Conservation (phyloP, 306 rosid species). For the Fagus sylvatica region DNA sequence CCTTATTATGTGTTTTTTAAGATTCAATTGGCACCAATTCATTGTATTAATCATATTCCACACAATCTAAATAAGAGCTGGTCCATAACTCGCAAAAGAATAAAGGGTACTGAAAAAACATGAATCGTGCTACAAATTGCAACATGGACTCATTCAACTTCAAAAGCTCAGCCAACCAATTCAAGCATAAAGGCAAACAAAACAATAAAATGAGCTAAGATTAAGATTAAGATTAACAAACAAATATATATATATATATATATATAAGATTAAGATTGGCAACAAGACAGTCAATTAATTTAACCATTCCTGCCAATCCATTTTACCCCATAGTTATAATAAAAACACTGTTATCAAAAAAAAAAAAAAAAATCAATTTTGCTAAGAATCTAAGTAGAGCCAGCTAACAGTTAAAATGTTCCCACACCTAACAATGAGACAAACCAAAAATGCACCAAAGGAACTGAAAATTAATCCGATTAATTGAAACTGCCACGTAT, state of each 20-base stretch:
- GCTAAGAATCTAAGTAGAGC: not conserved
- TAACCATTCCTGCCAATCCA: conserved; percentile 52
- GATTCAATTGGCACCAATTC: no score
- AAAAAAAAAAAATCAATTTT: not conserved
- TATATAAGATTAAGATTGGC: not conserved
- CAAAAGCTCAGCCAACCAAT: no score
- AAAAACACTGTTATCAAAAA: not conserved
- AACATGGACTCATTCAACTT: no score
- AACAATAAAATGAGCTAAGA: not conserved
- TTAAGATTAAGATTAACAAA: no score
- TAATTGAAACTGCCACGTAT: conserved; percentile 26
- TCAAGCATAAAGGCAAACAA: not conserved
- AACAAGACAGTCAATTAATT: conserved; percentile 45
- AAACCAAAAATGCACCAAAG: conserved; percentile 30
- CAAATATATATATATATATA: no score
- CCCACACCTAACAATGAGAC: conserved; percentile 50
- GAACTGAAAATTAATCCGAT: conserved; percentile 25
- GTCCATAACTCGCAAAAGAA: no score
- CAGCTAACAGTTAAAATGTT: conserved; percentile 20
- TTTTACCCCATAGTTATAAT: no score
- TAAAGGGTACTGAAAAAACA: no score
- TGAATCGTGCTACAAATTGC: no score
- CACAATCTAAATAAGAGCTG: no score
- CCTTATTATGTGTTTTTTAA: no score
- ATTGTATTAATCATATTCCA: no score